Percentiles rank a stretch among this genome's conserved stretches.
Evolutionary conservation across 1,139 yeast species (phyloP).

Genomic region (Yamadazyma kanchanaburiensis): DNA sequence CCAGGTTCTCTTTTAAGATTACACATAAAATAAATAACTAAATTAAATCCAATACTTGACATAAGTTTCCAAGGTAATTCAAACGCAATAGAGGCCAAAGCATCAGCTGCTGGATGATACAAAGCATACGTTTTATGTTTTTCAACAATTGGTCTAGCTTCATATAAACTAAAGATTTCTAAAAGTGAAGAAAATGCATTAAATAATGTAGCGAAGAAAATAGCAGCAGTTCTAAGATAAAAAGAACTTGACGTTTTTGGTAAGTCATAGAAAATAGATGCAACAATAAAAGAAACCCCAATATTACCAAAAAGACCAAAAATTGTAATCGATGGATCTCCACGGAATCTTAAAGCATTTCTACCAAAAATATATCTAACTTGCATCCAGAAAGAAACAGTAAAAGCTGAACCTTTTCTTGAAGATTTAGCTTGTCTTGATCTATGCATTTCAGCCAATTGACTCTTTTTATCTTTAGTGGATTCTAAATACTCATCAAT

Average conservation of each 20-base stretch:
- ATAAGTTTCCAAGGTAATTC: conserved; percentile 53
- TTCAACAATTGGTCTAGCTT: conserved; percentile 55
- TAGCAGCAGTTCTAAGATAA: conserved; percentile 53
- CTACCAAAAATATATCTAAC: conserved; percentile 25
- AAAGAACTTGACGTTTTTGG: conserved; percentile 48
- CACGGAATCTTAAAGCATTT: conserved; percentile 23
- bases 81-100: conserved; percentile 52
- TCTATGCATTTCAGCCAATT: conserved; percentile 39
- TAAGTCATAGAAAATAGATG: conserved; percentile 54
- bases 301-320: conserved; percentile 24
- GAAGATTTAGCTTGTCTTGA: conserved; percentile 28
- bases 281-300: conserved; percentile 30
- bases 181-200: conserved; percentile 57
- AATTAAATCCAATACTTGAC: conserved; percentile 40
- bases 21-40: conserved; percentile 56
- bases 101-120: conserved; percentile 63
- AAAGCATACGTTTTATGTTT: conserved; percentile 52
- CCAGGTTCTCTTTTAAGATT: conserved; percentile 54
- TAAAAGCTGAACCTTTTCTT: conserved; percentile 26
- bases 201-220: conserved; percentile 56
- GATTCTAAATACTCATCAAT: conserved; percentile 29
- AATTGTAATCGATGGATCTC: conserved; percentile 29
- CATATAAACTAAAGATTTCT: conserved; percentile 55
- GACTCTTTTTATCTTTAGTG: conserved; percentile 9
- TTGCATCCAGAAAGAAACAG: conserved; percentile 34